Evolutionary conservation across 2,329 filamentous ascomycete genomes (phyloP), one percentile per base, ranked within the genome.

Genomic region (Tolypocladium ovalisporum): DNA sequence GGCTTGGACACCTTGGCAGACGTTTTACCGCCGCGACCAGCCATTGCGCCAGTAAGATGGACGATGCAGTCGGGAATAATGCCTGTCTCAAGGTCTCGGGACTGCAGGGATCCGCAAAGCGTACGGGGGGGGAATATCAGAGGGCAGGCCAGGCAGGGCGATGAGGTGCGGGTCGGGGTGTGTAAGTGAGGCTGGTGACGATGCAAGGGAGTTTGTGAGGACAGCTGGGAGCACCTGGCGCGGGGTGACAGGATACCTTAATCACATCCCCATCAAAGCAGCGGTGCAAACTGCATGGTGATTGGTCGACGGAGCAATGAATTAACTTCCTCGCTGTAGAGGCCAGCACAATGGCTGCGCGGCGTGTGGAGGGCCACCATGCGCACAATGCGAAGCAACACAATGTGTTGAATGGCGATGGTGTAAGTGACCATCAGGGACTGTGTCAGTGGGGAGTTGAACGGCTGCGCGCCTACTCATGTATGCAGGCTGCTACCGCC

Each of bases 211-310:
- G 27, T 7, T 34, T 51, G 29, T 22, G 19, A 34, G 29, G 24
- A 57, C 66, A 67, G 61, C 63, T 64, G 67, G 54, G 54, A 57
- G 51, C 61, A 63, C 56, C 58, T 63, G 62, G 57, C 60, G 36
- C 29, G 52, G 56, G 51, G 40, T 44, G 35, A 27, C 47, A 54
- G 51, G 27, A 6, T 54, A 37, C 37, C 29, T 35, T n/a, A n/a
- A n/a, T n/a, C n/a, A n/a, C 8, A 57, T 53, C 32, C 34, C 32
- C 10, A 13, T n/a, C 32, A 36, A 22, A 32, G 22, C 55, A 39
- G 39, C 49, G 35, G 49, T 54, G 13, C 52, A 49, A 22, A 37
- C 47, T 55, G 39, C 55, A 52, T 54, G 32, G 52, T 54, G 35
- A 54, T 54, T 36, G 52, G 52, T 5, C 35, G 3, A 19, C 8